A percentile compares a stretch with the other conserved stretches of the same genome.
These are phyloP conservation scores for Leccinum sublutescens DNA, from an alignment of 768 basidiomycete species.

Conservation along the genomic window DNA sequence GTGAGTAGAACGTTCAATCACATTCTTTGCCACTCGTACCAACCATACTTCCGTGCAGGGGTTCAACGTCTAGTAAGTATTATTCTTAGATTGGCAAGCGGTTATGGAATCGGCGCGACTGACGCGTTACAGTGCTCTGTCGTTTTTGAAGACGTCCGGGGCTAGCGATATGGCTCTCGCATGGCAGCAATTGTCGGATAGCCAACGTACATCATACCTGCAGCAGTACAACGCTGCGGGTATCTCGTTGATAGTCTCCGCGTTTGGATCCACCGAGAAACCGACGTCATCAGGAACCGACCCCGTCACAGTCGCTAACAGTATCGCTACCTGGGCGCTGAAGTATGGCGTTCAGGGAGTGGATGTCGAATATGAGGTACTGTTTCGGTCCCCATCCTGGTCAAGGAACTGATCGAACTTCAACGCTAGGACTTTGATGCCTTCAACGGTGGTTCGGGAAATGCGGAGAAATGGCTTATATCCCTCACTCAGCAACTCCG, in stretches of 20 bases:
- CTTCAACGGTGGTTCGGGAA: conserved; percentile 37
- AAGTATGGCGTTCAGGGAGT: conserved; percentile 49
- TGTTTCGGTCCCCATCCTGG: background rate
- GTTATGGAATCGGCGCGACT: background rate
- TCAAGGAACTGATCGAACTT: background rate
- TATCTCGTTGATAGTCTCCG: conserved; percentile 54
- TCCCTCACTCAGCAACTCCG: conserved; percentile 33
- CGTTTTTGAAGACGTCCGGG: conserved; percentile 41
- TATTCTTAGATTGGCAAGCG: no score
- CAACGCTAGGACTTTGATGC: conserved; percentile 57
- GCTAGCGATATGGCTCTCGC: conserved; percentile 43
- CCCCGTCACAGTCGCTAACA: conserved; percentile 38
- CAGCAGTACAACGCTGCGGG: conserved; percentile 51
- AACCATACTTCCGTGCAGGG: conserved; percentile 17
- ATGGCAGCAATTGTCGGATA: conserved; percentile 39
- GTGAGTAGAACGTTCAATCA: conserved; percentile 25
- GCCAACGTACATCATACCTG: conserved; percentile 41
- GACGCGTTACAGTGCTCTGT: conserved; percentile 31
- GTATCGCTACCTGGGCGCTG: conserved; percentile 45
- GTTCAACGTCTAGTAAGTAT: conserved; percentile 34
- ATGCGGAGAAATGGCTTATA: conserved; percentile 45
- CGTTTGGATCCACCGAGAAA: conserved; percentile 41
- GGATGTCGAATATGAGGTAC: conserved; percentile 51
- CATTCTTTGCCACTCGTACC: background rate
- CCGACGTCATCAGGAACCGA: conserved; percentile 38